A percentile compares a stretch with the other conserved stretches of the same genome.
Evolutionary conservation across 768 basidiomycete genomes (phyloP).

Genomic region (Xanthoconium stramineum): DNA sequence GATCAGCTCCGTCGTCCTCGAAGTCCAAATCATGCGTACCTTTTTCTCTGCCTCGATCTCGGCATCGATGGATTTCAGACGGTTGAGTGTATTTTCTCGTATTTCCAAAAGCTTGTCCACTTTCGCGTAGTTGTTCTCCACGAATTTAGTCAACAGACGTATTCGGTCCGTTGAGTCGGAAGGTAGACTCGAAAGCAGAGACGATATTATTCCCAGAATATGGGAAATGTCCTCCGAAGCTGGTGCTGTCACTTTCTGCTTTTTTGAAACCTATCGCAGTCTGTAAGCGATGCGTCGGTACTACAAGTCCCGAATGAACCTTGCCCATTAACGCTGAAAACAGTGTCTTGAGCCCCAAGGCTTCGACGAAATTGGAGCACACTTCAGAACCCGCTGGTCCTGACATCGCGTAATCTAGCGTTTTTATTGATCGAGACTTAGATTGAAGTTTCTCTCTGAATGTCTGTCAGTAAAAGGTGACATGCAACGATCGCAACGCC

Average conservation of each 20-base stretch:
- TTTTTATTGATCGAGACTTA: constrained; percentile 82
- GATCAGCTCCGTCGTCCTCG: background rate
- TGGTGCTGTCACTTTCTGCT: constrained; percentile 54
- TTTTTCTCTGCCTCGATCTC: constrained; percentile 71
- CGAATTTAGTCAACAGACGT: constrained; percentile 88
- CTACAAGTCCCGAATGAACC: constrained; percentile 40
- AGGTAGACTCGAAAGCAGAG: constrained; percentile 80
- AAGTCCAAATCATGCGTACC: constrained; percentile 34
- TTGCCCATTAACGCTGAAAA: constrained; percentile 95
- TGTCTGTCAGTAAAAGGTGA: background rate
- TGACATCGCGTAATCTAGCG: constrained; percentile 87
- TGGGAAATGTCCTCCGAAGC: constrained; percentile 84
- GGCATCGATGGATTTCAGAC: constrained; percentile 58
- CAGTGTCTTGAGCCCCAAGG: constrained; percentile 81
- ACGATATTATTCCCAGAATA: constrained; percentile 82
- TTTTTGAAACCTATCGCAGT: constrained; percentile 49
- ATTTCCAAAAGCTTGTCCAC: constrained; percentile 90
- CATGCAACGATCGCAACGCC: constrained; percentile 22
- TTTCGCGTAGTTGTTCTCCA: constrained; percentile 91
- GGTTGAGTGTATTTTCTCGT: constrained; percentile 62
- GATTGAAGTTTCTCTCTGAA: constrained; percentile 79
- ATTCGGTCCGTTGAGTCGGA: constrained; percentile 80
- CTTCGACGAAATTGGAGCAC: constrained; percentile 87
- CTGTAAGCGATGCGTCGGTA: constrained; percentile 8
- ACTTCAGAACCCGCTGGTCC: constrained; percentile 62